Conservation (phyloP, 1,284 basidiomycete genomes). For the Termitomyces sp. region DNA sequence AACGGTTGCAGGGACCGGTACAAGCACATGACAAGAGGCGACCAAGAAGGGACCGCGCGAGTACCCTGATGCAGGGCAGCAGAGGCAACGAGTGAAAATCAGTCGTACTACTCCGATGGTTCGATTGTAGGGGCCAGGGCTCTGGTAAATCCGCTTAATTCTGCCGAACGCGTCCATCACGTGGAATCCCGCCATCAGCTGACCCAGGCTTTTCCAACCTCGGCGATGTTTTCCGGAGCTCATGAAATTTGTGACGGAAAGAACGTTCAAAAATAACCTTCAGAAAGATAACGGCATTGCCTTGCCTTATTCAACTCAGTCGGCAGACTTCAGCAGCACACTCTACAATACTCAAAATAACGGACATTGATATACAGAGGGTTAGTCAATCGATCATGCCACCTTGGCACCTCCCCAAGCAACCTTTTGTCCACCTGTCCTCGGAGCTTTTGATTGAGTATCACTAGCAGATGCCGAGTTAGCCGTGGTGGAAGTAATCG, state of each 20-base stretch:
- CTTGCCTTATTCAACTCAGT: neutral
- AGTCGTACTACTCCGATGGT: neutral
- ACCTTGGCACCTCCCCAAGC: conserved; percentile 56
- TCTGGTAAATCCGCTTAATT: neutral
- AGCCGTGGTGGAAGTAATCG: conserved; percentile 16
- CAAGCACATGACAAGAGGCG: conserved; percentile 16
- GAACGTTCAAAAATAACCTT: neutral
- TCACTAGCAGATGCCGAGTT: conserved; percentile 19
- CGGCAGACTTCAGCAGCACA: neutral
- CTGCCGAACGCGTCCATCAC: conserved; percentile 7
- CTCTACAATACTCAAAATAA: neutral
- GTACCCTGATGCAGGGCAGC: conserved; percentile 4
- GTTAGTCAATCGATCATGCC: conserved; percentile 14
- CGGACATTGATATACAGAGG: neutral
- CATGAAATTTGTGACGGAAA: neutral
- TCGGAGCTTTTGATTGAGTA: conserved; percentile 19
- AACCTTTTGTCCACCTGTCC: conserved; percentile 39
- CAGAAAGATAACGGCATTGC: neutral
- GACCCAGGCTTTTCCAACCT: neutral
- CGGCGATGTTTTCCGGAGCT: conserved; percentile 8
- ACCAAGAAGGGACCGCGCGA: conserved; percentile 12
- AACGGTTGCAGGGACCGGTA: conserved; percentile 10
- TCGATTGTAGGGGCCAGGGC: conserved; percentile 1
- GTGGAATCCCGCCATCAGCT: conserved; percentile 5
- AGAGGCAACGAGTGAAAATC: conserved; percentile 8